phyloP scores from a whole-genome alignment of 371 early-diverging fungal genomes.

The Mucor indicus region DNA sequence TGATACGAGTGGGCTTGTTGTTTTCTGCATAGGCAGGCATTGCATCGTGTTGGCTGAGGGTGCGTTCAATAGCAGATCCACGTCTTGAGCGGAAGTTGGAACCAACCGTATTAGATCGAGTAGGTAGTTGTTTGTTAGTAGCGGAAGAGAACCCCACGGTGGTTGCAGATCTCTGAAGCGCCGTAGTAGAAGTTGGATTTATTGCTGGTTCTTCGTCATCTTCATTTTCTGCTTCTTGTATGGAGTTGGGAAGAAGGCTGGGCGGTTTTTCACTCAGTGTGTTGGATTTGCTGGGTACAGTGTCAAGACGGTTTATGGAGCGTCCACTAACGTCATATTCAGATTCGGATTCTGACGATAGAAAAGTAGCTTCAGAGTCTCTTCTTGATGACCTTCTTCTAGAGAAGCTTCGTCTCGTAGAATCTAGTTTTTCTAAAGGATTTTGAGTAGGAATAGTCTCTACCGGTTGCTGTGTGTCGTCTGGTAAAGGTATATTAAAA shows the following conservation, averaged over 20 bases:
- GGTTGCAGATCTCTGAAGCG: neutral
- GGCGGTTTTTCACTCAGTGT: no score
- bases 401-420: neutral
- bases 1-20: constrained; percentile 4
- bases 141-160: neutral
- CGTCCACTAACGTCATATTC: neutral
- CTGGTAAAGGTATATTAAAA: constrained; percentile 11
- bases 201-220: neutral
- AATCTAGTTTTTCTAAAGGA: constrained; percentile 8
- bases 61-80: constrained; percentile 1
- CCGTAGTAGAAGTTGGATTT: neutral
- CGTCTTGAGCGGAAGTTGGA: constrained; percentile 2
- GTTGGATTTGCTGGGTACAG: neutral
- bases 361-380: constrained; percentile 18
- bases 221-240: neutral
- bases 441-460: neutral
- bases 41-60: constrained; percentile 2
- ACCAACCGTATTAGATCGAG: neutral
- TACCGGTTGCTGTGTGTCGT: neutral
- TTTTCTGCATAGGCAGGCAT: neutral
- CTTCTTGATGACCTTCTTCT: neutral
- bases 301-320: neutral
- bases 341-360: neutral
- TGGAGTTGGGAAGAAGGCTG: neutral
- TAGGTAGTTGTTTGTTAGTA: neutral